Base-by-base conservation (phyloP, 78 protist genomes). In the Creolimax fragrantissima region DNA sequence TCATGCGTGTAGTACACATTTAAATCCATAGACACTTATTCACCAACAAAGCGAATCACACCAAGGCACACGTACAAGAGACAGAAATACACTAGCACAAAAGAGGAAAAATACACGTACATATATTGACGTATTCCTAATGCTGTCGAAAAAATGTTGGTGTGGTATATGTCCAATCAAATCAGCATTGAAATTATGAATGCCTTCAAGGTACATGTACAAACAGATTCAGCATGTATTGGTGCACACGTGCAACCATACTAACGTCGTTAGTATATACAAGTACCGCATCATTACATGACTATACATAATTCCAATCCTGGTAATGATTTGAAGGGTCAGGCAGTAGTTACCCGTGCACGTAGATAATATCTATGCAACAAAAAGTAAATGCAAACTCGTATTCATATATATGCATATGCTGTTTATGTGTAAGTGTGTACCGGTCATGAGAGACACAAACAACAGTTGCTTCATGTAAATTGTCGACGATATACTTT, bases 401-500 rank as follows among this genome's bases (percentile, higher is more conserved):
- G 74, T 58, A 58, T 24, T 17, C 24, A 58, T 58, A 17, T 58
- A 58, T 58, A 58, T 58, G 24, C 24, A 58, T 58, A 1, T 58
- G 74, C n/a, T 58, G 74, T 58, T 17, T 58, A 24, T 58, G 74
- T 58, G 74, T 58, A 24, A 32, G 74, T 58, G 74, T 58, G 74
- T 58, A 94, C 43, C 96, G 92, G 89, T 97, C 97, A 93, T 98
- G 99, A 7, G 97, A 94, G 5, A 97, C 97, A 47, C 96, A 90
- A 3, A 96, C 81, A 11, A 97, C 43, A 6, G 94, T 94, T 5
- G 39, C 43, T 85, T 24, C 88, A 35, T 90, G 90, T 45, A 45
- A 24, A 74, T 91, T 67, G 45, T 66, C 44, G 86, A 39, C 44
- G 42, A 98, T 88, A 45, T 32, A 94, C 5, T 67, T 3, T 89